A percentile compares a stretch with the other conserved stretches of the same genome.
phyloP scores from a whole-genome alignment of 257 asterid species.

The Capsicum chinense region DNA sequence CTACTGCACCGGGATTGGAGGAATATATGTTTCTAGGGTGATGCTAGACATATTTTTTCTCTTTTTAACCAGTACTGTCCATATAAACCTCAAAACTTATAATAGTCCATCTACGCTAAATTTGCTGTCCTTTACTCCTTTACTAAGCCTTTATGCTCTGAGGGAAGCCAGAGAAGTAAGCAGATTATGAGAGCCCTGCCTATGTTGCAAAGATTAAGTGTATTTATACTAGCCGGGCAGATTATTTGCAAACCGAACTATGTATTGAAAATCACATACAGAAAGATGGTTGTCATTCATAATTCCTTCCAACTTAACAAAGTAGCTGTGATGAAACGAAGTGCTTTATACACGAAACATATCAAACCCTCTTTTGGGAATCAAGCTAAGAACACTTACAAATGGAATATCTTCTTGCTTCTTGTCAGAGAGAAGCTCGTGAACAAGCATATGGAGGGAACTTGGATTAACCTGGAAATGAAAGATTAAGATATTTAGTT shows the following conservation, averaged over 20 bases:
- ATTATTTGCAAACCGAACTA: not conserved
- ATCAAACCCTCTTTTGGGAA: not conserved
- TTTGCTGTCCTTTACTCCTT: conserved; percentile 3
- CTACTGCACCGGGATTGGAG: not conserved
- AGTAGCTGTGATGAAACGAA: not conserved
- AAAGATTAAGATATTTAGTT: conserved; percentile 30
- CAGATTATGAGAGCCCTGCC: not conserved
- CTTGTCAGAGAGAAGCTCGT: conserved; percentile 66
- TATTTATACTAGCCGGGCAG: not conserved
- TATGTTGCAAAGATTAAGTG: not conserved
- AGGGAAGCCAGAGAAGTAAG: not conserved
- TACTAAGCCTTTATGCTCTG: not conserved
- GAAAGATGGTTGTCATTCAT: conserved; percentile 1
- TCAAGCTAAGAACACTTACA: conserved; percentile 51
- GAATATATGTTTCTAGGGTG: conserved; percentile 1
- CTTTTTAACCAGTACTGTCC: conserved; percentile 21
- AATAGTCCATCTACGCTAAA: not conserved
- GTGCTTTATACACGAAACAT: not conserved
- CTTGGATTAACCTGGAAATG: conserved; percentile 57
- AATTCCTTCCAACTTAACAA: conserved; percentile 3
- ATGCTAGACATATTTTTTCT: conserved; percentile 13
- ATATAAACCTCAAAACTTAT: conserved; percentile 12
- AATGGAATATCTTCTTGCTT: conserved; percentile 74
- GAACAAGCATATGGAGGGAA: conserved; percentile 57
- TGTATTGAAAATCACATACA: conserved; percentile 1